Base-by-base conservation (phyloP, 169 alveolate species). In the Babesia bovis region DNA sequence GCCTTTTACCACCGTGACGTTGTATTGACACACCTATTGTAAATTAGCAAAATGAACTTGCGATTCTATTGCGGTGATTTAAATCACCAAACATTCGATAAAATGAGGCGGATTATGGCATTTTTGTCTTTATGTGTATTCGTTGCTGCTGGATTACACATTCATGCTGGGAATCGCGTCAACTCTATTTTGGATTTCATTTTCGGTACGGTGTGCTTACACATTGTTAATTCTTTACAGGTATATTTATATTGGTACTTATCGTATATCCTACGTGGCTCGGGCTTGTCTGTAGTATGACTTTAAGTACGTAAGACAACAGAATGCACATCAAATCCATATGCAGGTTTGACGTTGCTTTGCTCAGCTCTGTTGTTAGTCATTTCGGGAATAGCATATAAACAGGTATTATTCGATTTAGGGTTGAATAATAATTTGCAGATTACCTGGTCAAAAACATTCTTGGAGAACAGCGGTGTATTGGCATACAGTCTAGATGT, bases 231-330 rank as follows among this genome's bases (percentile, higher is more conserved):
- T 23, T 15, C 1, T 28, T 15, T 53, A 21, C 66, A 77, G 85
- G 75, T 12, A 12, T 56, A 23, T 40, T 51, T 30, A 53, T 60
- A 10, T n/a, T 77, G 15, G 49, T 36, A 19, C 58, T 55, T 26
- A 41, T 77, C 15, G 30, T 35, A n/a, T 41, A 41, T 21, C 85
- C 85, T 19, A 60, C 85, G 6, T 61, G 70, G 58, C 45, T 67
- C 5, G 63, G 53, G 23, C 70, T 77, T 23, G 33, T 57, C 1
- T 45, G 67, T 23, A 59, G 65, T 40, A 55, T 77, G 85, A 58
- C 82, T 13, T 77, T 60, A 57, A 77, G 85, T 77, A 28, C 6
- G 79, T 66, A 4, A 6, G 13, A 12, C 44, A 50, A 1, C 53
- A 13, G 2, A 49, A 17, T 2, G 19, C 5, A 42, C 19, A 33